Base-by-base conservation (phyloP, 345 rosid genomes). In the Excoecaria cochinchinensis region DNA sequence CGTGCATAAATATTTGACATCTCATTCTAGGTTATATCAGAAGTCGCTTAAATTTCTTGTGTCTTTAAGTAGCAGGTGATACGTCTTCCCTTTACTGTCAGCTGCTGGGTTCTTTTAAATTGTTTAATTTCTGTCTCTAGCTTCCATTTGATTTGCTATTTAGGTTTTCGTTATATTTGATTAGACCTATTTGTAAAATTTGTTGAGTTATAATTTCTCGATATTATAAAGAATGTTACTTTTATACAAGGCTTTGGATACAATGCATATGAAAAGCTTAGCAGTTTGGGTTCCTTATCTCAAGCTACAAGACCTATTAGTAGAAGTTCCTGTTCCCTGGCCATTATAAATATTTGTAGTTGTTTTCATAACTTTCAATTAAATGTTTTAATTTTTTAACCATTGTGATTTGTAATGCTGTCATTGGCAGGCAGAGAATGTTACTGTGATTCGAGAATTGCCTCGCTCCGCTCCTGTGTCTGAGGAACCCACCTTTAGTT, bases 401-500 rank as follows among this genome's bases (percentile, higher is more conserved):
- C 38, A 7, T 10, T 38, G 25, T 52, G 47, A 42, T 39, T 4
- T 40, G 11, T 39, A 22, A 15, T 40, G 38, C 36, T 71, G 9
- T 72, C 39, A 15, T 15, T 59, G 9, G 75, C 75, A 72, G 75
- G 67, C 21, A 59, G 25, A 47, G 21, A 59, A 58, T 46, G 56
- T 72, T 14, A 17, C 25, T 12, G 3, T 36, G 50, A 16, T 31
- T 62, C 76, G 8, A 60, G 46, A 48, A 17, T 48, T 11, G 46
- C 19, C 50, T 50, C 59, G 48, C 47, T 15, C 59, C 10, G 10
- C 47, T 6, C n/a, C 73, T 31, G 16, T 19, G 11, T 22, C 57
- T 8, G 67, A 76, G 38, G 78, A 76, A 48, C 42, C 68, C 22
- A 17, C 68, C 31, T 58, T 67, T 62, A 76, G 78, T 42, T 76